Evolutionary conservation across 768 basidiomycete species (phyloP).

Genomic region (Cytidiella melzeri): DNA sequence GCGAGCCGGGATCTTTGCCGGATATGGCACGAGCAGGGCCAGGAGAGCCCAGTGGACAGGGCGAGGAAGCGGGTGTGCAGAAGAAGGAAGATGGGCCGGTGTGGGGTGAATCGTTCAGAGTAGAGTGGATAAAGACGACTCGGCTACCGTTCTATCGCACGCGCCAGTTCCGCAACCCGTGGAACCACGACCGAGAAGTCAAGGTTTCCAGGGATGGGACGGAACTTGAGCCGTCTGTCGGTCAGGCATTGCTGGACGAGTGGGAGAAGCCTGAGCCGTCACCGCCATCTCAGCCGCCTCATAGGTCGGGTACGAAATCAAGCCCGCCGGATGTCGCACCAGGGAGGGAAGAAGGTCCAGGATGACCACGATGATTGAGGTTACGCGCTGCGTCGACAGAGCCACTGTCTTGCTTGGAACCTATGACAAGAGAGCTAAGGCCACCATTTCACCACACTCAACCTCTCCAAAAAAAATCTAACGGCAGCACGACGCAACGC

Average conservation of each 20-base stretch:
- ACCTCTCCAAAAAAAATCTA: conserved; percentile 4
- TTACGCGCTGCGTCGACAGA: background rate
- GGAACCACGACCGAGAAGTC: conserved; percentile 82
- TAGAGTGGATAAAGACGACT: conserved; percentile 76
- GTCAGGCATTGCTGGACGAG: conserved; percentile 60
- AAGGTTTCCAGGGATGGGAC: conserved; percentile 89
- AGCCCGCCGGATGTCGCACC: background rate
- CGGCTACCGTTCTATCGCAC: conserved; percentile 71
- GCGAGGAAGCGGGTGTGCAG: background rate
- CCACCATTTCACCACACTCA: conserved; percentile 4
- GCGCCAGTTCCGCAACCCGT: conserved; percentile 80
- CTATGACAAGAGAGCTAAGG: background rate
- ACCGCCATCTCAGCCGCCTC: conserved; percentile 1
- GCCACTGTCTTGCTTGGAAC: no score
- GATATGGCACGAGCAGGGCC: conserved; percentile 19
- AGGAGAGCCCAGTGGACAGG: conserved; percentile 73
- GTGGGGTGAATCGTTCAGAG: conserved; percentile 77
- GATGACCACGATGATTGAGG: background rate
- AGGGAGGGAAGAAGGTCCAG: no score
- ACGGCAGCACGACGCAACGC: conserved; percentile 12
- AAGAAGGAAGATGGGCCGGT: conserved; percentile 21
- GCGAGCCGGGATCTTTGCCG: conserved; percentile 9
- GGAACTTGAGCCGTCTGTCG: conserved; percentile 79
- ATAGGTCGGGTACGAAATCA: conserved; percentile 5
- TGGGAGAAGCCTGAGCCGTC: conserved; percentile 42